Conservation (phyloP, 2,329 filamentous ascomycete species). For the Fusarium humuli region DNA sequence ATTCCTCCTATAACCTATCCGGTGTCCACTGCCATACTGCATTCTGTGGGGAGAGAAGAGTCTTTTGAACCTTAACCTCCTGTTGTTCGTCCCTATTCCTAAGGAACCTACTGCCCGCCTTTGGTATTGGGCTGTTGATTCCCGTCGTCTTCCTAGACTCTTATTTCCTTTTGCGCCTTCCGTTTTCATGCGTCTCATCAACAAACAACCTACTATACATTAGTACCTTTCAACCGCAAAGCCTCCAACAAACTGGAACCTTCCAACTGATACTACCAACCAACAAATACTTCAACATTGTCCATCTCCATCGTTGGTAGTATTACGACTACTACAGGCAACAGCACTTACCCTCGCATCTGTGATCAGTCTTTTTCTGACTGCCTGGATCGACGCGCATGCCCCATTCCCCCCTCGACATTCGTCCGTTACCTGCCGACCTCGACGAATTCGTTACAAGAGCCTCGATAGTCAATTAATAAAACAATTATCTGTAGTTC, state of each 20-base stretch:
- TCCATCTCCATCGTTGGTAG: conserved; percentile 19
- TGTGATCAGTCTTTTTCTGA: not conserved
- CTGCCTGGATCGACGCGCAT: conserved; percentile 17
- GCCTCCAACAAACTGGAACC: not conserved
- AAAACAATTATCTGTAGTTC: not conserved
- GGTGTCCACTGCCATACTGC: not conserved
- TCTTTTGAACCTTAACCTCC: not conserved
- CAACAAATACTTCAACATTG: conserved; percentile 5
- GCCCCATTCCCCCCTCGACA: not conserved
- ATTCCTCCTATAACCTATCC: not conserved
- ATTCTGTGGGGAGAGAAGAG: not conserved
- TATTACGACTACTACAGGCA: conserved; percentile 34
- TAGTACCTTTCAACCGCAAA: not conserved
- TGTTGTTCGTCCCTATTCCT: not conserved
- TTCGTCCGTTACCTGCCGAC: conserved; percentile 1
- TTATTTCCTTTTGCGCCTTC: not conserved
- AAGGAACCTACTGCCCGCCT: not conserved
- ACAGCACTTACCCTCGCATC: conserved; percentile 17
- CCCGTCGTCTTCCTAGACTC: not conserved
- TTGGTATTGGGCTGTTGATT: not conserved
- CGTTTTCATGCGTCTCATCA: not conserved
- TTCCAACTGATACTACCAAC: not conserved
- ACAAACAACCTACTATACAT: not conserved
- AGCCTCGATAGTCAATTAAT: conserved; percentile 5
- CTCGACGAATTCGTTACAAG: conserved; percentile 12